Conservation (phyloP, 1,139 yeast species). For the Scheffersomyces quercinus region DNA sequence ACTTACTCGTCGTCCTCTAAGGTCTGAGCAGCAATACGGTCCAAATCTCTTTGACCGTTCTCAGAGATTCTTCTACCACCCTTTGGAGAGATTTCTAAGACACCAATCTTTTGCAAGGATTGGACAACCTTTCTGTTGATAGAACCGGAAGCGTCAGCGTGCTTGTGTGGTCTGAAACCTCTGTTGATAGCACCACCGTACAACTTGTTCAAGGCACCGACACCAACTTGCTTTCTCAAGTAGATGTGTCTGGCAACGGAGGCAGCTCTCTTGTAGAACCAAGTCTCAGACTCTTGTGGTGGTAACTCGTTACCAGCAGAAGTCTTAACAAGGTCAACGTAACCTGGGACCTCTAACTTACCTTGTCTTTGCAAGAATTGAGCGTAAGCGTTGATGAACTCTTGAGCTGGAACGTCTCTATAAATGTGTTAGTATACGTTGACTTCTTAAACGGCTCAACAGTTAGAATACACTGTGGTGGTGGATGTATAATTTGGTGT, state of each 20-base stretch:
- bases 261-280: conserved; percentile 99
- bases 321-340: conserved; percentile 99
- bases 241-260: conserved; percentile 99
- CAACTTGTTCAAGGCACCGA: conserved; percentile 97
- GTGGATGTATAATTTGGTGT: no score
- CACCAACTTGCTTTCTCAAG: conserved; percentile 99
- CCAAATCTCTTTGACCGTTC: conserved; percentile 99
- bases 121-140: conserved; percentile 98
- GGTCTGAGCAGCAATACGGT: conserved; percentile 99
- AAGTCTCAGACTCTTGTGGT: conserved; percentile 99
- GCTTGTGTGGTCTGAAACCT: conserved; percentile 99
- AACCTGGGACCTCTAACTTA: conserved; percentile 99
- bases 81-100: conserved; percentile 92
- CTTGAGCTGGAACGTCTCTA: conserved; percentile 99
- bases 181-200: conserved; percentile 99
- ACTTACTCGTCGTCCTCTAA: conserved; percentile 80
- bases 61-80: conserved; percentile 99
- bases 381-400: conserved; percentile 99
- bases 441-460: background rate
- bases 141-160: conserved; percentile 98
- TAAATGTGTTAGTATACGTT: conserved; percentile 33
- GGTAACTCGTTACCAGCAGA: conserved; percentile 99
- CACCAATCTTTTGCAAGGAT: conserved; percentile 98
- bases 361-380: conserved; percentile 99
- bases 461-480: no score